A percentile compares a stretch with the other conserved stretches of the same genome.
phyloP scores from a whole-genome alignment of 805 yeast genomes.

The Nakazawaea ishiwadae region DNA sequence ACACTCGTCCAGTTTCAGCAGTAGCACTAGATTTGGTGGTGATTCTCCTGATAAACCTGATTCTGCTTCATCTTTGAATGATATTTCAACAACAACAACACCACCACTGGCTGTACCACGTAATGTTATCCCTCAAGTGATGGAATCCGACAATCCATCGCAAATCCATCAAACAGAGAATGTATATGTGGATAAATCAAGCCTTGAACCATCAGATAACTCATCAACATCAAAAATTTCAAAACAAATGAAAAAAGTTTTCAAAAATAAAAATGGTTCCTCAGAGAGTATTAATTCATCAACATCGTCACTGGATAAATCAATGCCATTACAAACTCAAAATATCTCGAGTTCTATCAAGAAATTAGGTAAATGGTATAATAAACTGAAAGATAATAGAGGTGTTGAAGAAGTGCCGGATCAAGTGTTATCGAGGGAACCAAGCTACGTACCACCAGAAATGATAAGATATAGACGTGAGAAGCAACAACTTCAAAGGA shows the following conservation, averaged over 20 bases:
- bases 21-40: background rate
- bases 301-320: constrained; percentile 19
- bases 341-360: constrained; percentile 42
- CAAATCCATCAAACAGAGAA: background rate
- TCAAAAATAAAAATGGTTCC: constrained; percentile 23
- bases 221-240: constrained; percentile 15
- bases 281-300: constrained; percentile 21
- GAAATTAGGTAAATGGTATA: constrained; percentile 70
- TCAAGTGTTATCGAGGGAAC: constrained; percentile 9
- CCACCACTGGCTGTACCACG: background rate
- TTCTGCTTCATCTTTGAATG: background rate
- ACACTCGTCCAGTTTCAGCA: background rate
- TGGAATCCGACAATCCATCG: background rate
- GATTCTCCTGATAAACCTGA: background rate
- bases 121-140: background rate
- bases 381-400: constrained; percentile 28
- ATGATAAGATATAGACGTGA: constrained; percentile 44
- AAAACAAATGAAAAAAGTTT: constrained; percentile 17
- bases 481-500: background rate
- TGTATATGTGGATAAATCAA: background rate
- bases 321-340: constrained; percentile 2
- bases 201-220: background rate
- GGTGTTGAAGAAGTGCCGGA: constrained; percentile 12
- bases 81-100: background rate
- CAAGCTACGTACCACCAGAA: constrained; percentile 44